Base-by-base conservation (phyloP, 106 monocot genomes). In the Apostasia shenzhenica region DNA sequence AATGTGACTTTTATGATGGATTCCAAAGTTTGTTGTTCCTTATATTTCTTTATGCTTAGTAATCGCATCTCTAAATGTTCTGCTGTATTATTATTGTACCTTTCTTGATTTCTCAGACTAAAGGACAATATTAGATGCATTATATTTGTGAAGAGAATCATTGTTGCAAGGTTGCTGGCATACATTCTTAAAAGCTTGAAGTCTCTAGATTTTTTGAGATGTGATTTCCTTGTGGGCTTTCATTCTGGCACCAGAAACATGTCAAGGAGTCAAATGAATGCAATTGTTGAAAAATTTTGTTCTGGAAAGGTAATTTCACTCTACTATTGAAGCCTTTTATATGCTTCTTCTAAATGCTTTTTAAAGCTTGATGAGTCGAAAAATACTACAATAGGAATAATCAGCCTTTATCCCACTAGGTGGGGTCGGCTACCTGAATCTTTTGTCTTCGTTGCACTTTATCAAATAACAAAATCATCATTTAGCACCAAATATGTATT, bases 111-210 rank as follows among this genome's bases (percentile, higher is more conserved):
- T 47, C 14, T 59, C 77, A 95, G 89, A 81, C 48, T 74, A 13
- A 67, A 74, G 41, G 78, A 78, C 70, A 76, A 78, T 55, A 72
- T 61, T 45, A 97, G 84, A 69, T 97, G 95, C 45, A 92, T 97
- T 55, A 67, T 97, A 57, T 97, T 97, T 86, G 95, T 92, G 69
- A 92, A 89, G 80, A 82, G 95, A 80, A 86, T 85, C 13, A 81
- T 89, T 49, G 77, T 83, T 67, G 95, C 92, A 64, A 86, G 77
- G 77, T 68, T 84, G 41, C 71, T 97, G 53, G 76, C 86, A 57
- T 67, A 59, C 51, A 84, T 92, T 77, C 78, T 97, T 54, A 68
- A 72, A 55, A 86, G 71, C 4, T 61, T 97, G 58, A 79, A 84
- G 63, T 57, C 39, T 72, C 76, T 92, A 47, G 77, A 83, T 3